phyloP scores from a whole-genome alignment of 306 rosid genomes.

The Chamaecrista fasciculata region DNA sequence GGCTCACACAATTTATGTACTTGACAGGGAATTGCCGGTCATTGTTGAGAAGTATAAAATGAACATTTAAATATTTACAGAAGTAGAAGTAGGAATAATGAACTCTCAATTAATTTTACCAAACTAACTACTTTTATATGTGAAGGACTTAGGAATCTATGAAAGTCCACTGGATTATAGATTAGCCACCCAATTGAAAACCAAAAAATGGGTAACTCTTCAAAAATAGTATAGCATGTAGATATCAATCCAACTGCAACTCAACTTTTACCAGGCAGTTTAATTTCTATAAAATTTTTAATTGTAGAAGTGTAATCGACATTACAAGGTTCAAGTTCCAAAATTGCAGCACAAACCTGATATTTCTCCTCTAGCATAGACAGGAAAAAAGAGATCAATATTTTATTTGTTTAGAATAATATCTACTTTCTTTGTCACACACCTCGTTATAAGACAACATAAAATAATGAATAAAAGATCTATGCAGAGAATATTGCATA shows the following conservation, averaged over 20 bases:
- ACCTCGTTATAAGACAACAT: neutral
- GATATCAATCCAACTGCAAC: neutral
- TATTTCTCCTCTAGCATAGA: constrained; percentile 1
- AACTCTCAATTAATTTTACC: neutral
- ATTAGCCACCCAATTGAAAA: neutral
- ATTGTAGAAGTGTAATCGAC: constrained; percentile 7
- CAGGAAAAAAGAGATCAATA: neutral
- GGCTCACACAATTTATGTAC: neutral
- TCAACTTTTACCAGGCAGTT: neutral
- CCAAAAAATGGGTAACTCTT: neutral
- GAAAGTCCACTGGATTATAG: neutral
- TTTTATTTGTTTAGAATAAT: neutral
- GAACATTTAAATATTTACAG: neutral
- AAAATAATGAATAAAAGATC: constrained; percentile 15
- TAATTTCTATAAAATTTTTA: neutral
- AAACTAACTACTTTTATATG: neutral
- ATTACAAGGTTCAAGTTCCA: constrained; percentile 10
- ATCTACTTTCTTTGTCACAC: neutral
- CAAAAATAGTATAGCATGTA: neutral
- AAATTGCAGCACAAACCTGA: neutral
- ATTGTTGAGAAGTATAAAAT: neutral
- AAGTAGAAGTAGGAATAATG: neutral
- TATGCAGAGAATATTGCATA: constrained; percentile 23
- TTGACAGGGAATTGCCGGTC: constrained; percentile 4
- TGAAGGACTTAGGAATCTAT: neutral